Evolutionary conservation across 495 filamentous ascomycete genomes (phyloP).

Genomic region (Echria macrotheca): DNA sequence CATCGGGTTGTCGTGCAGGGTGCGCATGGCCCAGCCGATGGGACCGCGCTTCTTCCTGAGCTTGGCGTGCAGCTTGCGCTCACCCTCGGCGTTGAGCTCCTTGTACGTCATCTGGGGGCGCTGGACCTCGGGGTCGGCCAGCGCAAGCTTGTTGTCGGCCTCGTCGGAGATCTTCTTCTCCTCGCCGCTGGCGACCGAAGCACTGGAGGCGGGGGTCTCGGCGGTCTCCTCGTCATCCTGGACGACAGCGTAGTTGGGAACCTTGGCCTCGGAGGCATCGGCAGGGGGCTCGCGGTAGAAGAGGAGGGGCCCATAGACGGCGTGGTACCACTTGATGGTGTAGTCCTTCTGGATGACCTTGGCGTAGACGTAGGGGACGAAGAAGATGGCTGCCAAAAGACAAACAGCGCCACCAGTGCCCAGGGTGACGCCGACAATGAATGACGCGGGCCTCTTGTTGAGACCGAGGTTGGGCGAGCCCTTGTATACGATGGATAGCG

Average conservation of each 20-base stretch:
- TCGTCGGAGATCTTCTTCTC: slow-evolving; percentile 14
- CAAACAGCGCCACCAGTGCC: slow-evolving; percentile 53
- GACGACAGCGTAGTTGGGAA: slow-evolving; percentile 51
- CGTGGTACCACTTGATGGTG: slow-evolving; percentile 52
- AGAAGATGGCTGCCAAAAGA: slow-evolving; percentile 50
- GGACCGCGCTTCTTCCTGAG: slow-evolving; percentile 54
- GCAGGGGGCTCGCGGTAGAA: slow-evolving; percentile 43
- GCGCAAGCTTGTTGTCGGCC: slow-evolving; percentile 38
- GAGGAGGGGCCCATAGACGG: slow-evolving; percentile 53
- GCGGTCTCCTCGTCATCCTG: slow-evolving; percentile 39
- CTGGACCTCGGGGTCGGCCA: slow-evolving; percentile 32
- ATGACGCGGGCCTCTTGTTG: slow-evolving; percentile 42
- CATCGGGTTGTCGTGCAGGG: slow-evolving; percentile 61
- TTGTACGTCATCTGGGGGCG: slow-evolving; percentile 45
- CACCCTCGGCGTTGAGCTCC: slow-evolving; percentile 47
- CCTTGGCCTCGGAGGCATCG: slow-evolving; percentile 28
- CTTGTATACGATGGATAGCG: slow-evolving; percentile 61
- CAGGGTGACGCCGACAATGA: slow-evolving; percentile 51
- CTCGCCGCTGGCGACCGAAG: slow-evolving; percentile 20
- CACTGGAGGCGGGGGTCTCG: slow-evolving; percentile 24
- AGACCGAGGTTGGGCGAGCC: slow-evolving; percentile 36
- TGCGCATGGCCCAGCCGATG: slow-evolving; percentile 68
- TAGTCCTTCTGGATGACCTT: slow-evolving; percentile 53
- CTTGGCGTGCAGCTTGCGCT: slow-evolving; percentile 46
- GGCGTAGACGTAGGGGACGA: slow-evolving; percentile 59